Evolutionary conservation across 2,329 filamentous ascomycete species (phyloP), one percentile per base, ranked within the genome.

Genomic region (Trichoderma koningii): DNA sequence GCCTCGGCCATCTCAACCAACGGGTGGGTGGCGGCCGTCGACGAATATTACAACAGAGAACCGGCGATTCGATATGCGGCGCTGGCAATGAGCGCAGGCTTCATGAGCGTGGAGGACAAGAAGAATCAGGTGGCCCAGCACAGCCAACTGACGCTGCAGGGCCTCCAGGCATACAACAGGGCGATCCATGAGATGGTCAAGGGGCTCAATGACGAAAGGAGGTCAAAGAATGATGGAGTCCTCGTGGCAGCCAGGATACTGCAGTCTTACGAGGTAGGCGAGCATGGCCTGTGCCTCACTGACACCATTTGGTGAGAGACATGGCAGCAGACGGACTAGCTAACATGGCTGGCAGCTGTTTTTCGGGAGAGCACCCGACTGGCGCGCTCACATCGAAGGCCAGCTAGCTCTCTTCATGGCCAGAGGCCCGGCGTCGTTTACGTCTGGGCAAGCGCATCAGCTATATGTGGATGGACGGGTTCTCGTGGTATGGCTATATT

Each of bases 221-320:
- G 68, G 45, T 66, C 67, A 19, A 65, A 65, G 38, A 65, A 66
- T 19, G 60, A 68, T 15, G 68, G 68, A 6, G 45, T 69, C 23
- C 38, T 69, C 9, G 66, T 61, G 3, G 64, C 68, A 3, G 66
- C 65, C n/a, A 59, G 68, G 26, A 62, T 67, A 19, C 60, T 69
- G 55, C 67, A 68, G n/a, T 62, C 66, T 2, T 72, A 72, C 38
- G 71, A 72, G 67, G 70, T 70, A 59, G 10, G 65, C n/a, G 15
- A 3, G 12, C 34, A 38, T 38, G 34, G 34, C 34, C 14, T 14
- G 14, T 38, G 34, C 5, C 4, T 7, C 10, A 34, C 6, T 3
- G n/a, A 12, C 9, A 30, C 38, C n/a, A 55, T 6, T 30, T 19
- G 7, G 2, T n/a, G 7, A 53, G 21, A 19, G 5, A 1, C 26